Base-by-base conservation (phyloP, 2,329 filamentous ascomycete genomes). In the Curvularia sp. region DNA sequence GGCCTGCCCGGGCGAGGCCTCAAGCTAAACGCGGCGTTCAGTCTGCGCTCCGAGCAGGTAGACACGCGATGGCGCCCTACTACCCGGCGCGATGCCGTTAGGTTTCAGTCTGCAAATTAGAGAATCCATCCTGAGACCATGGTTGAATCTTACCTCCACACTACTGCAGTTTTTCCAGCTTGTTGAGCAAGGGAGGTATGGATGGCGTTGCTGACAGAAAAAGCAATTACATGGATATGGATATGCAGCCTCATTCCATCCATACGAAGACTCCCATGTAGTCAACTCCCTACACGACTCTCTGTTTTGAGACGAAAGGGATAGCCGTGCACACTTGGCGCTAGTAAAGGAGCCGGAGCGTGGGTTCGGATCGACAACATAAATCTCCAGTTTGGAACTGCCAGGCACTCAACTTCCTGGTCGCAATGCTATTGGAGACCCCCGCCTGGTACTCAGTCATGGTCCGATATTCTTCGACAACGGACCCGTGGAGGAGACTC, bases 21-120 rank as follows among this genome's bases (percentile, higher is more conserved):
- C 52, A 51, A 45, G 55, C 32, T 49, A 60, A 61, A 66, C 65
- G 65, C 60, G 41, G 59, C 66, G 64, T 64, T 64, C 69, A 59
- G 49, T 54, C 62, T 54, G 63, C 45, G 68, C 58, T 65, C 61
- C 57, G 60, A 65, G 65, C 61, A 63, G 19, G 48, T 59, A 45
- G 34, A 25, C 42, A 49, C 46, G 57, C 60, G 55, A 61, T 62
- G 62, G 60, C 64, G 63, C 63, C 59, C 63, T 63, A 66, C 64
- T 60, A 64, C 67, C 57, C 49, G 53, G 60, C 49, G 49, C 60
- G 46, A 45, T 53, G 59, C 65, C 65, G 64, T 68, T 68, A 53
- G 39, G 28, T 53, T 61, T 65, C 65, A 66, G 65, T 63, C 55
- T 63, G 49, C 53, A 49, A 49, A 60, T 51, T 59, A 53, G 55